A percentile compares a stretch with the other conserved stretches of the same genome.
Conservation (phyloP, 352 stramenopile genomes). For the Phytophthora pinifolia region DNA sequence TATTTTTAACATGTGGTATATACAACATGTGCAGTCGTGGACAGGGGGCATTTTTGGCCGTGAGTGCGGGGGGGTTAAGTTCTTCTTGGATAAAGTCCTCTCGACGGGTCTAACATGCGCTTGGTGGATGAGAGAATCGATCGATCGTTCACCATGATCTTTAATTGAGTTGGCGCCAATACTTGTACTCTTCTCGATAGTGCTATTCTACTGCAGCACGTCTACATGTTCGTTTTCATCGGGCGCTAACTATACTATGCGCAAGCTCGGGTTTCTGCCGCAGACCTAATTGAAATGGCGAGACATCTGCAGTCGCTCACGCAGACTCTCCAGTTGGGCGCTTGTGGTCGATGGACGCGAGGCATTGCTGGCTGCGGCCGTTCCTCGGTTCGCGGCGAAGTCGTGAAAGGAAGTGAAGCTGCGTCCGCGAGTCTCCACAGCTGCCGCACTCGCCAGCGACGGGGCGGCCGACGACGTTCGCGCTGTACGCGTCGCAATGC, state of each 20-base stretch:
- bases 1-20: too few relatives aligned
- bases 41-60: too few relatives aligned
- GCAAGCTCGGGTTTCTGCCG: not conserved
- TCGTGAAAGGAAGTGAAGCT: constrained; percentile 57
- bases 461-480: constrained; percentile 25
- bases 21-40: too few relatives aligned
- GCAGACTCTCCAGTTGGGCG: constrained; percentile 29
- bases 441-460: constrained; percentile 8
- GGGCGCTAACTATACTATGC: constrained; percentile 2
- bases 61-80: too few relatives aligned
- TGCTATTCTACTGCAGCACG: too few relatives aligned
- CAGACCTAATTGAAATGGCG: constrained; percentile 30
- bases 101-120: too few relatives aligned
- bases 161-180: not conserved
- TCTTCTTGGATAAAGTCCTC: too few relatives aligned
- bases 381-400: constrained; percentile 32
- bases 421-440: constrained; percentile 30
- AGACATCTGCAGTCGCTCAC: constrained; percentile 35
- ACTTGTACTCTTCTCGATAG: not conserved
- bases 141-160: too few relatives aligned
- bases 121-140: too few relatives aligned
- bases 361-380: constrained; percentile 6
- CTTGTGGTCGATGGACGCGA: constrained; percentile 25
- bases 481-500: constrained; percentile 10
- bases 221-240: not conserved